Base-by-base conservation (phyloP, 2,329 filamentous ascomycete species). In the Ophiostoma montium region DNA sequence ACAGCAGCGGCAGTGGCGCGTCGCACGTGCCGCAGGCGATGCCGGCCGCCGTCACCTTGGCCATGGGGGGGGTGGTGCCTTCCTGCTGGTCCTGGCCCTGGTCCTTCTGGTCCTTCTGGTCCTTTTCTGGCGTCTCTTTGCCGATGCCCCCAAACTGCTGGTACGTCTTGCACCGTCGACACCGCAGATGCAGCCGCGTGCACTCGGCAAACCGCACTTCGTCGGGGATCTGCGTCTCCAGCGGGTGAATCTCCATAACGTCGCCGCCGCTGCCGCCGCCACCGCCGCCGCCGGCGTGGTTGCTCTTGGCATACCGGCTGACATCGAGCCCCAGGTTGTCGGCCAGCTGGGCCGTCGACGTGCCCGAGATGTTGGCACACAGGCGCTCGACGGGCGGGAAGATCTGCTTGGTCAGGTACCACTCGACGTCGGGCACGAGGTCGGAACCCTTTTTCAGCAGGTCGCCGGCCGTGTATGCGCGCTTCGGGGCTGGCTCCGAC, bases 321-420 rank as follows among this genome's bases (percentile, higher is more conserved):
- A 86, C 80, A 63, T 98, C 92, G 23, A 98, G 80, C 2, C 92
- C 92, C 13, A 98, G 78, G 62, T 92, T 94, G 62, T 95, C 89
- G 2, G 92, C 92, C 10, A 98, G 75, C 55, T 89, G 82, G 2
- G 86, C 79, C 8, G 90, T 84, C 54, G 95, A 94, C 2, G 92
- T 98, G 52, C 92, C 92, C 13, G 79, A 78, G 59, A 98, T 95
- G 52, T 94, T 95, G 53, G 90, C 92, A 63, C 92, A 98, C 19
- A 98, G 80, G 74, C 92, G 86, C 68, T 98, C 92, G 23, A 98
- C 92, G 0, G 92, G 92, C 11, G 92, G 92, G 67, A 98, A 87
- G 52, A 98, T 95, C 65, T 98, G 92, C 70, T 98, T 98, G 70
- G 87, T 84, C 35, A 98, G 78, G 64, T 98, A 98, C 77, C 89